Conservation (phyloP, 495 filamentous ascomycete genomes). For the Lasiosphaeris hirsuta region DNA sequence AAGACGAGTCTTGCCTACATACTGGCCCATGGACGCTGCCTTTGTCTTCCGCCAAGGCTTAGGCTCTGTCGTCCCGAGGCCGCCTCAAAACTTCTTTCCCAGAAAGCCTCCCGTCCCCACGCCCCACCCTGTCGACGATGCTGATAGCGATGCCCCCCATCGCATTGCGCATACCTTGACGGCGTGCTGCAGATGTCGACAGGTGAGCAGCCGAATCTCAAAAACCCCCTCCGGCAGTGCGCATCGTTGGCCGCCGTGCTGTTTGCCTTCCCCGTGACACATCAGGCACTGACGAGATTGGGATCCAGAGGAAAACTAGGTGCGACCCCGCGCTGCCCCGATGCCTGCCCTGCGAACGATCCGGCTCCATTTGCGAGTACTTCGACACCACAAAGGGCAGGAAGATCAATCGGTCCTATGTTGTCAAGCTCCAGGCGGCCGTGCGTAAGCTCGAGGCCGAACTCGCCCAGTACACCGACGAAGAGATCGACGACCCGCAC, state of each 20-base stretch:
- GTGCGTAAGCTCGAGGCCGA: slow-evolving; percentile 76
- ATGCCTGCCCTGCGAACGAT: slow-evolving; percentile 89
- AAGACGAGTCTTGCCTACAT: no score
- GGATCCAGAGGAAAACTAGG: slow-evolving; percentile 77
- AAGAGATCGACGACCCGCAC: slow-evolving; percentile 57
- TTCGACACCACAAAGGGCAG: slow-evolving; percentile 78
- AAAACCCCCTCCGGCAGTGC: background rate
- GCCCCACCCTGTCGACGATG: slow-evolving; percentile 30
- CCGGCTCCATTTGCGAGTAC: slow-evolving; percentile 86
- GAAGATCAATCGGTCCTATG: slow-evolving; percentile 79
- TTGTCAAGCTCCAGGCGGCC: slow-evolving; percentile 79
- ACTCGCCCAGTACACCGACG: slow-evolving; percentile 58
- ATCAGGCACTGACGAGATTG: background rate
- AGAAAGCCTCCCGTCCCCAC: slow-evolving; percentile 28
- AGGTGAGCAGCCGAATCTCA: slow-evolving; percentile 52
- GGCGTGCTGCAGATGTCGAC: slow-evolving; percentile 80
- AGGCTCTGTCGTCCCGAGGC: slow-evolving; percentile 41
- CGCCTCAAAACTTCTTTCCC: slow-evolving; percentile 27
- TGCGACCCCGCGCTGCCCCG: slow-evolving; percentile 88
- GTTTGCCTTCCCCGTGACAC: background rate
- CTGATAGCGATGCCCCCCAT: slow-evolving; percentile 45
- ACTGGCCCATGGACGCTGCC: slow-evolving; percentile 45
- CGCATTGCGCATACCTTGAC: slow-evolving; percentile 80
- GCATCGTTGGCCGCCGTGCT: slow-evolving; percentile 7
- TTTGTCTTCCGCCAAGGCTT: slow-evolving; percentile 49